phyloP scores from a whole-genome alignment of 1,284 basidiomycete genomes.

The Uromyces viciae-fabae region DNA sequence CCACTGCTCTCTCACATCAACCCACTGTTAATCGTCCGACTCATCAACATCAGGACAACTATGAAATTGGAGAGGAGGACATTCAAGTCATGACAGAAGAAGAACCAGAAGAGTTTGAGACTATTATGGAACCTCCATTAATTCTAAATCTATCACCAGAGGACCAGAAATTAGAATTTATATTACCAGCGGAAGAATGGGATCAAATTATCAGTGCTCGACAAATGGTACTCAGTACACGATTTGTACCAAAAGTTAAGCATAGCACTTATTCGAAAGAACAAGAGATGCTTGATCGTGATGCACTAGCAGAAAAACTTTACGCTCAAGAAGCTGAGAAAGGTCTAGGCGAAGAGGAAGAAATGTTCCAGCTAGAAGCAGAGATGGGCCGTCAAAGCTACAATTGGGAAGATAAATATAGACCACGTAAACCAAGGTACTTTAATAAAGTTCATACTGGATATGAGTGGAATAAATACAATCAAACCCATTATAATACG shows the following conservation, averaged over 20 bases:
- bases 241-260: conserved; percentile 72
- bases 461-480: conserved; percentile 99
- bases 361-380: conserved; percentile 85
- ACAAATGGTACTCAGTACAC: conserved; percentile 66
- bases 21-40: conserved; percentile 55
- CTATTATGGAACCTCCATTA: conserved; percentile 34
- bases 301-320: conserved; percentile 75
- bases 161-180: conserved; percentile 43
- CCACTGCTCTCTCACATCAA: conserved; percentile 67
- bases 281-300: conserved; percentile 61
- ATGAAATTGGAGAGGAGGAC: conserved; percentile 50
- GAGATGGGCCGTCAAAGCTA: conserved; percentile 77
- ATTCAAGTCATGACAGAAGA: conserved; percentile 10
- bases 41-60: conserved; percentile 56
- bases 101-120: conserved; percentile 42
- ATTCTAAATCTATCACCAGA: conserved; percentile 31
- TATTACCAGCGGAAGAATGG: conserved; percentile 38
- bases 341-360: conserved; percentile 90
- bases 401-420: conserved; percentile 98
- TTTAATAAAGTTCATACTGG: conserved; percentile 99
- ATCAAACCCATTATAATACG: conserved; percentile 95
- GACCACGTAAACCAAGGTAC: conserved; percentile 96
- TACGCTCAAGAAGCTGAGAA: conserved; percentile 72
- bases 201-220: conserved; percentile 41
- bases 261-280: conserved; percentile 47